These are phyloP conservation scores for Chalciporus sp. DNA, from an alignment of 1,284 basidiomycete genomes.

Conservation along the genomic window DNA sequence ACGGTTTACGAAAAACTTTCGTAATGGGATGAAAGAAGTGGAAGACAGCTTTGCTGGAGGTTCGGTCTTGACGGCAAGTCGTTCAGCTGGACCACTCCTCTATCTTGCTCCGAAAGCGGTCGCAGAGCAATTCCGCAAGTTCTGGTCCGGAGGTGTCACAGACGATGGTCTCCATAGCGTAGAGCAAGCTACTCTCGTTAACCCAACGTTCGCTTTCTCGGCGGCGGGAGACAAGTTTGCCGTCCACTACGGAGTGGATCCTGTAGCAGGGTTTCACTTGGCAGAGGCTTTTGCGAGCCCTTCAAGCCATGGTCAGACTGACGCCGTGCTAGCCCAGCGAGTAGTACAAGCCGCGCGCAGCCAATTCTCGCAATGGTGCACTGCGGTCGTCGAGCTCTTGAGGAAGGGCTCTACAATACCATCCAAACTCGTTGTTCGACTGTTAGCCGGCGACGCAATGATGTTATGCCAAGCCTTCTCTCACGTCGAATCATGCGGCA, in stretches of 20 bases:
- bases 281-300: slow-evolving; percentile 36
- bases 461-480: slow-evolving; percentile 34
- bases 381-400: slow-evolving; percentile 18
- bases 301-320: slow-evolving; percentile 1
- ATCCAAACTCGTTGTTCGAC: slow-evolving; percentile 26
- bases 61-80: slow-evolving; percentile 20
- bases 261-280: slow-evolving; percentile 50
- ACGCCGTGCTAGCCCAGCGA: slow-evolving; percentile 16
- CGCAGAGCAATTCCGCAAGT: slow-evolving; percentile 34
- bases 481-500: slow-evolving; percentile 18
- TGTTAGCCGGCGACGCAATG: slow-evolving; percentile 38
- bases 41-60: neutral
- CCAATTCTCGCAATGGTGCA: slow-evolving; percentile 31
- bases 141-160: slow-evolving; percentile 48
- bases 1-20: slow-evolving; percentile 22
- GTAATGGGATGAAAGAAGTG: slow-evolving; percentile 16
- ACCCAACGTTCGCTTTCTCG: slow-evolving; percentile 53
- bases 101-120: slow-evolving; percentile 20
- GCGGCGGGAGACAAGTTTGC: slow-evolving; percentile 42
- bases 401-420: neutral
- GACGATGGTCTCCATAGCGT: slow-evolving; percentile 30
- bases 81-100: slow-evolving; percentile 45
- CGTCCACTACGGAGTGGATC: slow-evolving; percentile 51
- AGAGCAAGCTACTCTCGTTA: slow-evolving; percentile 37
- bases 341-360: slow-evolving; percentile 20